Percentiles rank a stretch among this genome's conserved stretches.
Conservation (phyloP, 2,329 filamentous ascomycete genomes). For the Elsinoe necatrix region DNA sequence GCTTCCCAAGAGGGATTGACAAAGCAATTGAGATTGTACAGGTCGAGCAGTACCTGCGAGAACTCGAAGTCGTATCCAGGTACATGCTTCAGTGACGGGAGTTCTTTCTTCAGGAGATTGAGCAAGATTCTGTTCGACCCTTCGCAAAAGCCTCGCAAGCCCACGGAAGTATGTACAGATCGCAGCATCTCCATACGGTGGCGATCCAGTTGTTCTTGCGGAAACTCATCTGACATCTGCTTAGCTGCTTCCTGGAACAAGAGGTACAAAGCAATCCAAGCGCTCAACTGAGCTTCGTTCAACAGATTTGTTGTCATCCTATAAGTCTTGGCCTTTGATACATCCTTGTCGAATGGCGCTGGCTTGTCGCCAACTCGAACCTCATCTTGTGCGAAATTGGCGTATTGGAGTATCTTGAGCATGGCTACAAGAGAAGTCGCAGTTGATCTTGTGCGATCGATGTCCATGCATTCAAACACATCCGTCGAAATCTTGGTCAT, state of each 20-base stretch:
- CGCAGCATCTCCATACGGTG: slow-evolving; percentile 73
- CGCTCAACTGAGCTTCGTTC: slow-evolving; percentile 76
- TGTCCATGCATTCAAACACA: slow-evolving; percentile 77
- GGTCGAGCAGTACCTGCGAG: slow-evolving; percentile 72
- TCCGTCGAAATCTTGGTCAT: slow-evolving; percentile 54
- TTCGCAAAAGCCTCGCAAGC: slow-evolving; percentile 77
- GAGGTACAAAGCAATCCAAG: slow-evolving; percentile 81
- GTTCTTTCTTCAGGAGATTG: slow-evolving; percentile 77
- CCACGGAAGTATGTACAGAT: slow-evolving; percentile 73
- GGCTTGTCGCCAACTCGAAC: slow-evolving; percentile 58
- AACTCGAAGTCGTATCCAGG: slow-evolving; percentile 82
- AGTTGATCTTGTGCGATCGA: slow-evolving; percentile 64
- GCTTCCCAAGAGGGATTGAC: slow-evolving; percentile 30
- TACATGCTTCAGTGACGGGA: slow-evolving; percentile 61
- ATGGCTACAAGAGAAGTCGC: slow-evolving; percentile 64
- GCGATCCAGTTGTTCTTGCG: slow-evolving; percentile 49
- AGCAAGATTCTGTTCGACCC: slow-evolving; percentile 79
- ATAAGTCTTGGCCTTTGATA: slow-evolving; percentile 8
- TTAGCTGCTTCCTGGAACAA: slow-evolving; percentile 66
- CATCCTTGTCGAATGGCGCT: slow-evolving; percentile 12
- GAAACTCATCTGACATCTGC: slow-evolving; percentile 57
- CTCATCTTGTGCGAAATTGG: slow-evolving; percentile 75
- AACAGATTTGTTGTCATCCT: slow-evolving; percentile 32
- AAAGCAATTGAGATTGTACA: slow-evolving; percentile 65
- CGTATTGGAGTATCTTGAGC: slow-evolving; percentile 66